A percentile compares a stretch with the other conserved stretches of the same genome.
phyloP scores from a whole-genome alignment of 495 filamentous ascomycete species.

The Neurospora terricola region DNA sequence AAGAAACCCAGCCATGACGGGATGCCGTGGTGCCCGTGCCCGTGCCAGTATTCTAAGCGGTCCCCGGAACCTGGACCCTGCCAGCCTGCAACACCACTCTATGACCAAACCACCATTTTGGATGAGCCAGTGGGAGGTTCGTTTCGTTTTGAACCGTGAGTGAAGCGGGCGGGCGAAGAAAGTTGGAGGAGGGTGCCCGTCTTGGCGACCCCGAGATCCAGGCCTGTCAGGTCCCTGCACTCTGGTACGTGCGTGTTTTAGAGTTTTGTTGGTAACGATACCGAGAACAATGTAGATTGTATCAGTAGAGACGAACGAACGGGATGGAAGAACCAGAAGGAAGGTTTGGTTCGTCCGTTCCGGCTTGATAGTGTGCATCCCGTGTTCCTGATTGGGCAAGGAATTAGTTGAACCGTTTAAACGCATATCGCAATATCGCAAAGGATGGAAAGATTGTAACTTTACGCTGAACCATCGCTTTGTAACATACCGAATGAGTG shows the following conservation, averaged over 20 bases:
- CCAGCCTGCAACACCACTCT: not conserved
- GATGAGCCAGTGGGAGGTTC: not conserved
- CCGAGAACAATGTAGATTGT: not conserved
- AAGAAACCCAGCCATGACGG: not conserved
- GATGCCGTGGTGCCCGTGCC: not conserved
- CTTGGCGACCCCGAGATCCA: not conserved
- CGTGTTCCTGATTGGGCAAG: not conserved
- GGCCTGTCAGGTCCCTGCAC: not conserved
- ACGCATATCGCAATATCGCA: not conserved
- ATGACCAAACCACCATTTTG: not conserved
- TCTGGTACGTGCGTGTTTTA: not conserved
- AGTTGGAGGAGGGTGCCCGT: not conserved
- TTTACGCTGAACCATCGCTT: not conserved
- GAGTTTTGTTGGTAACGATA: not conserved
- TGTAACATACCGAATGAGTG: not conserved
- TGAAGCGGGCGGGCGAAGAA: not conserved
- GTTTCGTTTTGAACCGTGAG: not conserved
- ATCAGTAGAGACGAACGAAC: not conserved
- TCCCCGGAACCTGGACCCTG: conserved; percentile 1
- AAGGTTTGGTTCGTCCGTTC: not conserved
- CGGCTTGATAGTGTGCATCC: not conserved
- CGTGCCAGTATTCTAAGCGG: not conserved
- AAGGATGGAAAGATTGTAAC: not conserved
- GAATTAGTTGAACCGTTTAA: not conserved
- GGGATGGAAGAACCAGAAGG: not conserved